Percentiles rank a stretch among this genome's conserved stretches.
Evolutionary conservation across 371 early-diverging fungal genomes (phyloP).

Genomic region (Sporodiniella umbellata): DNA sequence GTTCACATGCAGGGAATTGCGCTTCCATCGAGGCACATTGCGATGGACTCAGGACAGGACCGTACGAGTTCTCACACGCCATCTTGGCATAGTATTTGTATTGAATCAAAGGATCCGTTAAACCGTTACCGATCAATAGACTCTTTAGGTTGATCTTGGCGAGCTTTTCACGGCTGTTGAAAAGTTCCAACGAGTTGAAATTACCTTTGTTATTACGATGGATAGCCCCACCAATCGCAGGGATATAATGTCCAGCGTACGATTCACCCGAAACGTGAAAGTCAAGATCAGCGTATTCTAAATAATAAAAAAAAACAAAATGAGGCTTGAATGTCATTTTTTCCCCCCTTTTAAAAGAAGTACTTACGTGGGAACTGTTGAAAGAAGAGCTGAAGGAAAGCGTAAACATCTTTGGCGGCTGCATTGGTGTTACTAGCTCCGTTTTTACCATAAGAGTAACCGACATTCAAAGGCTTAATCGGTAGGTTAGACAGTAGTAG

Average conservation of each 20-base stretch:
- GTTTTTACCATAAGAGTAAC: constrained; percentile 66
- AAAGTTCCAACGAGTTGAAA: constrained; percentile 30
- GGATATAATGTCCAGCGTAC: constrained; percentile 80
- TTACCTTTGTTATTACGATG: constrained; percentile 61
- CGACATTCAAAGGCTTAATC: constrained; percentile 67
- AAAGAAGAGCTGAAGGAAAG: constrained; percentile 70
- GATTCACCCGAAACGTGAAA: constrained; percentile 60
- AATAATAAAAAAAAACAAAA: not conserved
- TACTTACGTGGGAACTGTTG: constrained; percentile 44
- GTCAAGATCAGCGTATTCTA: constrained; percentile 51
- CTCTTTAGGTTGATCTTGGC: constrained; percentile 70
- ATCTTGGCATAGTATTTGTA: constrained; percentile 88
- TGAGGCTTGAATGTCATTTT: not conserved
- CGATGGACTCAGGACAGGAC: constrained; percentile 63
- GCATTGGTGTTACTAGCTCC: constrained; percentile 51
- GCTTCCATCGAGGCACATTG: constrained; percentile 72
- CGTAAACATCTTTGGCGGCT: constrained; percentile 73
- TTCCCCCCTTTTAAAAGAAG: not conserved
- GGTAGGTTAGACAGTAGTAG: not conserved
- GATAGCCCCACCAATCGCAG: constrained; percentile 72
- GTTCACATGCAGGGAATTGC: constrained; percentile 74
- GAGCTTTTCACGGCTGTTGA: constrained; percentile 36
- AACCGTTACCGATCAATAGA: constrained; percentile 89
- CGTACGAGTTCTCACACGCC: constrained; percentile 79
- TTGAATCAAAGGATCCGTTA: constrained; percentile 87